These are phyloP conservation scores for Hygrocybe coccinea DNA, from an alignment of 768 basidiomycete species.

Conservation along the genomic window DNA sequence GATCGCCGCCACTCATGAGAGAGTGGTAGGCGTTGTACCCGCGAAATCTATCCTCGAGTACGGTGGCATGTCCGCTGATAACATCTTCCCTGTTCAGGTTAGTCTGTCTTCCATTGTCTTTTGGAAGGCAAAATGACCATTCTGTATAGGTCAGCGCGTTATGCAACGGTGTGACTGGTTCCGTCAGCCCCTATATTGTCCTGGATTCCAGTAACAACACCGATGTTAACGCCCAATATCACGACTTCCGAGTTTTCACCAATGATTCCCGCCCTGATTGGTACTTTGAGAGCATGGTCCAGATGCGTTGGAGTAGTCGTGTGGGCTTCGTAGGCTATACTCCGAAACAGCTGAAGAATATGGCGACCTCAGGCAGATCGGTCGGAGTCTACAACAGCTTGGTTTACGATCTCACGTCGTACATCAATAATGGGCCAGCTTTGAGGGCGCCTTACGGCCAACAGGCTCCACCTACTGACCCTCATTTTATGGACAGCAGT, in stretches of 20 bases:
- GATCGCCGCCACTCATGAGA: constrained; percentile 61
- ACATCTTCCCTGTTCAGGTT: constrained; percentile 93
- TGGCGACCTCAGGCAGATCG: constrained; percentile 57
- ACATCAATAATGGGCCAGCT: constrained; percentile 60
- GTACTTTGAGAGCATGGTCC: constrained; percentile 94
- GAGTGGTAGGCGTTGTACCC: constrained; percentile 68
- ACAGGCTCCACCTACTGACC: constrained; percentile 41
- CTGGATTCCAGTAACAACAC: constrained; percentile 74
- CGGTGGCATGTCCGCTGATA: constrained; percentile 68
- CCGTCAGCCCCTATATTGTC: constrained; percentile 78
- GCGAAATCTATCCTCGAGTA: constrained; percentile 74
- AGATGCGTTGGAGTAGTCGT: constrained; percentile 85
- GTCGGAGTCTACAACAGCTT: constrained; percentile 84
- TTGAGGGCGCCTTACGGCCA: constrained; percentile 44
- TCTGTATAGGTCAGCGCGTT: constrained; percentile 76
- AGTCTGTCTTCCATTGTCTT: constrained; percentile 12
- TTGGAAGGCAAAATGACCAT: constrained; percentile 1
- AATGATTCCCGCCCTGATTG: constrained; percentile 94
- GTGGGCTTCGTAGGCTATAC: constrained; percentile 86
- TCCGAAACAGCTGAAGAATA: constrained; percentile 63
- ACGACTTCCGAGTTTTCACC: constrained; percentile 89
- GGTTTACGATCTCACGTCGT: constrained; percentile 83
- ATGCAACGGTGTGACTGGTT: constrained; percentile 80
- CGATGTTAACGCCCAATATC: constrained; percentile 75
- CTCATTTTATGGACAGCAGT: constrained; percentile 64